phyloP scores from a whole-genome alignment of 2,329 filamentous ascomycete species.

The Thielaviopsis euricoi region DNA sequence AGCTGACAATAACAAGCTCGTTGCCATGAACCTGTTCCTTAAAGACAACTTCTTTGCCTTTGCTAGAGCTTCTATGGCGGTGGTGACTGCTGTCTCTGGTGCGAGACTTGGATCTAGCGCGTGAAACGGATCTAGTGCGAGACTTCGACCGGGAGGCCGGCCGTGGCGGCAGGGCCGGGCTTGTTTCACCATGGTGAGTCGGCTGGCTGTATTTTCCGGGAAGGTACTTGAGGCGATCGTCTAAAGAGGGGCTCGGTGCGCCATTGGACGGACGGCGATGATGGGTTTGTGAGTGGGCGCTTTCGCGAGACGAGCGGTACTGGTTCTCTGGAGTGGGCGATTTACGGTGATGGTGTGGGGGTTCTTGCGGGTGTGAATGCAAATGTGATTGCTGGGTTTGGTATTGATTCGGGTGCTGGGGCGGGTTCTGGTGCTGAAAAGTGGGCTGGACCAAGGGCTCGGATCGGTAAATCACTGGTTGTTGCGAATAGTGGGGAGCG shows the following conservation, averaged over 20 bases:
- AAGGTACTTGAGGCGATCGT: slow-evolving; percentile 27
- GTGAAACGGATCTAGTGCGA: not conserved
- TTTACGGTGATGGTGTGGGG: not conserved
- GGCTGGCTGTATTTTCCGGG: slow-evolving; percentile 30
- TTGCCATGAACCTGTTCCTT: not conserved
- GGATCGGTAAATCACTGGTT: not conserved
- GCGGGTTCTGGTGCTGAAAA: not conserved
- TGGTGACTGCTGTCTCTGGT: not conserved
- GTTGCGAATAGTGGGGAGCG: not conserved
- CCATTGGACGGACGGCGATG: not conserved
- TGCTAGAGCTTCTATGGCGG: slow-evolving; percentile 6
- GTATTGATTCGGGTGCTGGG: not conserved
- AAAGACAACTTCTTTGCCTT: not conserved
- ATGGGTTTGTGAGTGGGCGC: not conserved
- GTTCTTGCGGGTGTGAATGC: not conserved
- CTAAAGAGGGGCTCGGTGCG: slow-evolving; percentile 7
- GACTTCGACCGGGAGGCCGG: not conserved
- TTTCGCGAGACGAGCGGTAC: slow-evolving; percentile 1
- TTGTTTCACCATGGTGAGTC: slow-evolving; percentile 17
- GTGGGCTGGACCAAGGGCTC: not conserved
- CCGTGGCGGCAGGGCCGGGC: slow-evolving; percentile 12
- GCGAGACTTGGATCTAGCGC: not conserved
- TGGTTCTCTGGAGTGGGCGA: slow-evolving; percentile 3
- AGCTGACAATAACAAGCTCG: slow-evolving; percentile 7
- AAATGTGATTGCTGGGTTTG: not conserved